Evolutionary conservation across 495 filamentous ascomycete species (phyloP).

Genomic region (Penicillium waksmanii): DNA sequence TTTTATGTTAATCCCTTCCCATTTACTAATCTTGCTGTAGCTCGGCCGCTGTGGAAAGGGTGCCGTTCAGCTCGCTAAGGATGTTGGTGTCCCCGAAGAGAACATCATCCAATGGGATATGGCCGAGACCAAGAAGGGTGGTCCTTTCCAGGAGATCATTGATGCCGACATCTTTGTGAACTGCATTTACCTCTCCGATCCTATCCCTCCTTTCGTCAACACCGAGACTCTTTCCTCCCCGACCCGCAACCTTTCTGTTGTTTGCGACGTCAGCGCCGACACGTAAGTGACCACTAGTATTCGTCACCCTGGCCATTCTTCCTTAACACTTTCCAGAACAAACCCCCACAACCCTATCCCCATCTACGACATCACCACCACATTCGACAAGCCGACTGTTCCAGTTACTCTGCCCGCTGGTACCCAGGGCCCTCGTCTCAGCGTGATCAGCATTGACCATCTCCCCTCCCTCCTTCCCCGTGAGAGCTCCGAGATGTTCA

Average conservation of each 20-base stretch:
- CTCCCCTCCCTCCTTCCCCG: conserved; percentile 84
- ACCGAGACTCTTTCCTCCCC: conserved; percentile 67
- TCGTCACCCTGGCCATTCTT: not conserved
- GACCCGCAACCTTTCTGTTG: conserved; percentile 75
- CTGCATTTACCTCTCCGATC: conserved; percentile 81
- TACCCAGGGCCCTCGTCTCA: conserved; percentile 60
- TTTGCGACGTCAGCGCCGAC: conserved; percentile 85
- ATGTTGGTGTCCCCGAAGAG: conserved; percentile 72
- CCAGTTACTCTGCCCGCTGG: conserved; percentile 59
- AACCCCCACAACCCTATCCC: conserved; percentile 82
- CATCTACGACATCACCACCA: conserved; percentile 59
- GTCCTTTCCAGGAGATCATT: conserved; percentile 87
- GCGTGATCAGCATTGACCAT: conserved; percentile 89
- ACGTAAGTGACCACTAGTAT: conserved; percentile 40
- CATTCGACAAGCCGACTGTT: conserved; percentile 83
- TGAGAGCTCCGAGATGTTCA: conserved; percentile 88
- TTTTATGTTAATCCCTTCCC: no score
- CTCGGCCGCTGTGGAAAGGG: conserved; percentile 87
- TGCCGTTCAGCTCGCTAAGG: conserved; percentile 76
- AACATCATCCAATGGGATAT: conserved; percentile 92
- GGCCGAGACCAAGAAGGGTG: conserved; percentile 75
- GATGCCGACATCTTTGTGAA: conserved; percentile 76
- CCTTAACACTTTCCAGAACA: conserved; percentile 40
- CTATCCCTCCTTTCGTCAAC: conserved; percentile 70
- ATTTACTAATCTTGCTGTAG: conserved; percentile 22